phyloP scores from a whole-genome alignment of 768 basidiomycete species.

The Amanita pseudoporphyria region DNA sequence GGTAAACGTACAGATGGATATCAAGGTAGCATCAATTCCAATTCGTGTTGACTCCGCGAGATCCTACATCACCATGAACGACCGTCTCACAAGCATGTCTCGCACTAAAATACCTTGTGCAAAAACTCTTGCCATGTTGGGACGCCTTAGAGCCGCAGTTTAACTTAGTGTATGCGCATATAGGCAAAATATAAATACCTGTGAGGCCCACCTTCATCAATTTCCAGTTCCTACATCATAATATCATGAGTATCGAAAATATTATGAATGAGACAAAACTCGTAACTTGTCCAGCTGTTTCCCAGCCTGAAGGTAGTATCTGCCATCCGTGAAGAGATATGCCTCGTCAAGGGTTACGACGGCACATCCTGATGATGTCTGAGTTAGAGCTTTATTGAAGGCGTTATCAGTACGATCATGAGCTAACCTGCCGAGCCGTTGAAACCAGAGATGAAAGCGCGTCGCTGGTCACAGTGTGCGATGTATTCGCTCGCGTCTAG shows the following conservation, averaged over 20 bases:
- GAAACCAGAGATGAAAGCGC: conserved; percentile 89
- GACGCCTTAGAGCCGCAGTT: conserved; percentile 41
- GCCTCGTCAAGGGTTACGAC: conserved; percentile 30
- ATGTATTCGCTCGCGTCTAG: conserved; percentile 86
- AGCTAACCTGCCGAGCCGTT: conserved; percentile 81
- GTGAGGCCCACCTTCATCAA: conserved; percentile 89
- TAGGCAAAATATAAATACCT: conserved; percentile 28
- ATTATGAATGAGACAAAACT: background rate
- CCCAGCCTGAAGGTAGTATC: conserved; percentile 90
- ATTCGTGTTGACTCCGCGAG: conserved; percentile 53
- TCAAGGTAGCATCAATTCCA: conserved; percentile 76
- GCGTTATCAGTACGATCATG: background rate
- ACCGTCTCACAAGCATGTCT: background rate
- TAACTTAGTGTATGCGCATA: background rate
- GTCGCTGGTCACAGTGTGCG: conserved; percentile 72
- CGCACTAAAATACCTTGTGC: conserved; percentile 39
- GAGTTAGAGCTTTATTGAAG: background rate
- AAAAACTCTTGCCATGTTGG: conserved; percentile 89
- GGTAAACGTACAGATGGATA: conserved; percentile 45
- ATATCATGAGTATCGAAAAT: background rate
- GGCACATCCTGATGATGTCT: conserved; percentile 11
- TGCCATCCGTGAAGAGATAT: conserved; percentile 87
- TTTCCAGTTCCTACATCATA: conserved; percentile 65
- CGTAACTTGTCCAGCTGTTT: conserved; percentile 78
- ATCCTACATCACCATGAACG: conserved; percentile 29